Evolutionary conservation across 2,329 filamentous ascomycete genomes (phyloP).

Genomic region (Penicillium expansum): DNA sequence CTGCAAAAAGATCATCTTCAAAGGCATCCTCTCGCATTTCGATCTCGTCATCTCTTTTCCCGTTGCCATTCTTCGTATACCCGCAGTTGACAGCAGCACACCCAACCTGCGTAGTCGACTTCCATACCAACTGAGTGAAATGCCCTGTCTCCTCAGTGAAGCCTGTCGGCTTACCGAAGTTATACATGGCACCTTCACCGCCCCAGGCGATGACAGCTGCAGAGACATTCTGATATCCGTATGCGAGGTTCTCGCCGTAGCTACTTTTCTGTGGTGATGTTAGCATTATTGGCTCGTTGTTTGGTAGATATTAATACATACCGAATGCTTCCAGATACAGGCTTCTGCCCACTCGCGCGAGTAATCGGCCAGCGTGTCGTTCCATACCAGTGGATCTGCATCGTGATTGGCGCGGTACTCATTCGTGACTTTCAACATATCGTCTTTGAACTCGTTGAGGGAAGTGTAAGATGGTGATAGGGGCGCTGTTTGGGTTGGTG

Average conservation of each 20-base stretch:
- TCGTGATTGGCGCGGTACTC: constrained; percentile 63
- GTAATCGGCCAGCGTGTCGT: constrained; percentile 58
- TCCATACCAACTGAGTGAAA: constrained; percentile 74
- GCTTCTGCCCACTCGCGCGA: constrained; percentile 51
- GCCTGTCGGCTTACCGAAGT: constrained; percentile 54
- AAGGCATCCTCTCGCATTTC: background rate
- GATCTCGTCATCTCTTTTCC: background rate
- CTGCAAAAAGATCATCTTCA: constrained; percentile 16
- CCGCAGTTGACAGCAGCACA: constrained; percentile 51
- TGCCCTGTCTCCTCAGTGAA: constrained; percentile 64
- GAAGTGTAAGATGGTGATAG: constrained; percentile 44
- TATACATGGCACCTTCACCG: constrained; percentile 56
- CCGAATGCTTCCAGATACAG: constrained; percentile 46
- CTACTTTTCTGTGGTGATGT: constrained; percentile 51
- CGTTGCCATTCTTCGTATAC: constrained; percentile 29
- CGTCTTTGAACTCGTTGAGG: constrained; percentile 43
- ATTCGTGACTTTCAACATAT: constrained; percentile 67
- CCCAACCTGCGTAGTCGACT: constrained; percentile 58
- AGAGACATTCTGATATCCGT: constrained; percentile 61
- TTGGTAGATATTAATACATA: constrained; percentile 10
- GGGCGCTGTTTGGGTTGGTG: constrained; percentile 25
- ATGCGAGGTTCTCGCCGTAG: constrained; percentile 72
- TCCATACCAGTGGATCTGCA: constrained; percentile 61
- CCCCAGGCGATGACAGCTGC: constrained; percentile 66
- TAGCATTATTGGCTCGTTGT: background rate